Conservation (phyloP, 768 basidiomycete species). For the Trametes elegans region DNA sequence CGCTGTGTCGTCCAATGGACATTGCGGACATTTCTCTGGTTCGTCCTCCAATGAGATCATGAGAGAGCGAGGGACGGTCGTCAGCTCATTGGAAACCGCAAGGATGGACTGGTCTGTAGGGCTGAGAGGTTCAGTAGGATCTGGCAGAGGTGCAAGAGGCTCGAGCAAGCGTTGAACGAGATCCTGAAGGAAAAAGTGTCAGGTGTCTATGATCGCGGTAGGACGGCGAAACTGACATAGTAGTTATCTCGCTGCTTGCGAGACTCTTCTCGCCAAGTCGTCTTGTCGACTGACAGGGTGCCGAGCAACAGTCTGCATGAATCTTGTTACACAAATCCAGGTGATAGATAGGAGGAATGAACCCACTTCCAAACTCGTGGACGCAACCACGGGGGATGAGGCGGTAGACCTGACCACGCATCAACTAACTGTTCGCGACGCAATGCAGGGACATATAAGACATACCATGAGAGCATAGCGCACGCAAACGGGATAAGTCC, state of each 20-base stretch:
- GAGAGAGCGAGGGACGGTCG: slow-evolving; percentile 49
- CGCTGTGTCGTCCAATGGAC: slow-evolving; percentile 51
- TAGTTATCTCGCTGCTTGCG: slow-evolving; percentile 65
- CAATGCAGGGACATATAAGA: slow-evolving; percentile 9
- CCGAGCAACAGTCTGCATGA: slow-evolving; percentile 58
- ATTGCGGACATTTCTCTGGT: slow-evolving; percentile 42
- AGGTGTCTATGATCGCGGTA: background rate
- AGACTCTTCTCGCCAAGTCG: slow-evolving; percentile 56
- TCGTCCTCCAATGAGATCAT: slow-evolving; percentile 52
- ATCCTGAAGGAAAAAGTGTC: slow-evolving; percentile 47
- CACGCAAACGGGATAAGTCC: slow-evolving; percentile 54
- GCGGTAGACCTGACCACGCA: slow-evolving; percentile 56
- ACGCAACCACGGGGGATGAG: slow-evolving; percentile 72
- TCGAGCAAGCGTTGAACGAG: slow-evolving; percentile 62
- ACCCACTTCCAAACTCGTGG: slow-evolving; percentile 77
- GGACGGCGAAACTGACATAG: slow-evolving; percentile 51
- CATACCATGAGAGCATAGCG: slow-evolving; percentile 61
- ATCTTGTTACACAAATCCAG: slow-evolving; percentile 26
- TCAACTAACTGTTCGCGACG: background rate
- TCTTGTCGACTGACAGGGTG: slow-evolving; percentile 54
- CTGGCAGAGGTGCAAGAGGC: slow-evolving; percentile 46
- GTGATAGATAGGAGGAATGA: no score
- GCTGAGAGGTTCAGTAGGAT: slow-evolving; percentile 39
- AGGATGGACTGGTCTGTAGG: slow-evolving; percentile 48
- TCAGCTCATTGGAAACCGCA: slow-evolving; percentile 53